A percentile compares a stretch with the other conserved stretches of the same genome.
Conservation (phyloP, 2,329 filamentous ascomycete genomes). For the Aureobasidium sp. region DNA sequence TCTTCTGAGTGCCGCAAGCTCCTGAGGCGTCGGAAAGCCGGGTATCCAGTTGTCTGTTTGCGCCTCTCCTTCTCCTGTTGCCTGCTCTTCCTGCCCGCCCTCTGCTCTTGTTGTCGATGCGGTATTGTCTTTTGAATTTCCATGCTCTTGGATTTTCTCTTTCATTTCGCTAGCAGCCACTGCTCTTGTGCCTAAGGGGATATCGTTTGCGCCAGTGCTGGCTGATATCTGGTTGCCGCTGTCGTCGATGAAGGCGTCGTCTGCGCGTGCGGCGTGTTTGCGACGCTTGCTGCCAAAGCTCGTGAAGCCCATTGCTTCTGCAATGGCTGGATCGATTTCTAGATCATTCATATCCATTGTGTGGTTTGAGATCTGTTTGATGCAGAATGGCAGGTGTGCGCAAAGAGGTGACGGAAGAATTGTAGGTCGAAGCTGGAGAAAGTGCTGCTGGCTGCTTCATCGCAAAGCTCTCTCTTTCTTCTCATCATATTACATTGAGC, state of each 20-base stretch:
- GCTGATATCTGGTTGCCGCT: constrained; percentile 29
- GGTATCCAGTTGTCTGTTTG: neutral
- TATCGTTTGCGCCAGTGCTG: constrained; percentile 26
- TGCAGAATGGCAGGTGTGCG: no score
- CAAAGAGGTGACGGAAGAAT: no score
- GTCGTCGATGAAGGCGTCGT: constrained; percentile 41
- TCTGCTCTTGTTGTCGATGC: neutral
- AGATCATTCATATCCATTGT: constrained; percentile 23
- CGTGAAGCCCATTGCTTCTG: constrained; percentile 65
- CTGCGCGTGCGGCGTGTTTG: constrained; percentile 50
- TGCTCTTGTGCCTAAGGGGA: constrained; percentile 19
- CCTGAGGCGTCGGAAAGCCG: neutral
- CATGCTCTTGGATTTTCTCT: neutral
- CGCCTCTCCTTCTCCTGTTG: neutral
- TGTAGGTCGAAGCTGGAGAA: neutral
- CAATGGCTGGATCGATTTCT: constrained; percentile 50
- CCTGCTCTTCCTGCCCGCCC: neutral
- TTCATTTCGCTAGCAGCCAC: neutral
- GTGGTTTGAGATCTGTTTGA: neutral
- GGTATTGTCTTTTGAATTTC: neutral
- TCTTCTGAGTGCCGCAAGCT: constrained; percentile 5
- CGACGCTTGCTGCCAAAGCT: constrained; percentile 66
- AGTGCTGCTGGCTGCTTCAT: neutral
- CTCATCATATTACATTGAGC: neutral
- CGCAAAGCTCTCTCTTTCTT: neutral